Conservation (phyloP, 352 stramenopile genomes). For the Phytophthora quininea region DNA sequence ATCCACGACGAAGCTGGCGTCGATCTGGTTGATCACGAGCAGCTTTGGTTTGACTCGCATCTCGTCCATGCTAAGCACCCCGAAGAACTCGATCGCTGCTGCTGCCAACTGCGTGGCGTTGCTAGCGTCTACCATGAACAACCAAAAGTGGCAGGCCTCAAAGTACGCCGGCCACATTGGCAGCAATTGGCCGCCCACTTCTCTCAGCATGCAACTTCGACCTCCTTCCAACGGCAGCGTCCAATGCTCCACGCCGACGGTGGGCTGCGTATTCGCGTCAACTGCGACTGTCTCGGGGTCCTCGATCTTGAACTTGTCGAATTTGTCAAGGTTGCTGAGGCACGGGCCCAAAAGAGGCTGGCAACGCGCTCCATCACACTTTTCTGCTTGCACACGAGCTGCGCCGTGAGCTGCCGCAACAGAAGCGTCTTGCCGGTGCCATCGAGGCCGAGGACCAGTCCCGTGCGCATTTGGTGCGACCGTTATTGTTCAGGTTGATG, state of each 20-base stretch:
- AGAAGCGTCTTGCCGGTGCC: conserved; percentile 76
- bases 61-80: conserved; percentile 51
- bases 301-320: conserved; percentile 11
- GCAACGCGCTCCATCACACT: conserved; percentile 50
- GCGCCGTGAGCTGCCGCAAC: conserved; percentile 58
- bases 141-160: conserved; percentile 65
- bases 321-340: conserved; percentile 15
- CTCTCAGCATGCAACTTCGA: conserved; percentile 49
- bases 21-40: conserved; percentile 75
- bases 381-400: conserved; percentile 48
- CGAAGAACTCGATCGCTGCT: conserved; percentile 68
- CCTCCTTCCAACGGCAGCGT: conserved; percentile 46
- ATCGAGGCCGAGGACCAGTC: conserved; percentile 68
- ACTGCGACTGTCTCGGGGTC: conserved; percentile 24
- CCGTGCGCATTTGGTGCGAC: conserved; percentile 49
- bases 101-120: conserved; percentile 55
- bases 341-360: conserved; percentile 28
- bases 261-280: conserved; percentile 56
- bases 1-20: conserved; percentile 52
- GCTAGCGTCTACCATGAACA: conserved; percentile 73
- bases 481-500: background rate
- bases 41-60: conserved; percentile 71
- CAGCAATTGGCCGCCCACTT: conserved; percentile 70
- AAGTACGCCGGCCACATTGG: conserved; percentile 81
- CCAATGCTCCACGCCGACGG: conserved; percentile 69